Percentiles rank a stretch among this genome's conserved stretches.
phyloP scores from a whole-genome alignment of 2,329 filamentous ascomycete genomes.

The Fusarium circinatum region DNA sequence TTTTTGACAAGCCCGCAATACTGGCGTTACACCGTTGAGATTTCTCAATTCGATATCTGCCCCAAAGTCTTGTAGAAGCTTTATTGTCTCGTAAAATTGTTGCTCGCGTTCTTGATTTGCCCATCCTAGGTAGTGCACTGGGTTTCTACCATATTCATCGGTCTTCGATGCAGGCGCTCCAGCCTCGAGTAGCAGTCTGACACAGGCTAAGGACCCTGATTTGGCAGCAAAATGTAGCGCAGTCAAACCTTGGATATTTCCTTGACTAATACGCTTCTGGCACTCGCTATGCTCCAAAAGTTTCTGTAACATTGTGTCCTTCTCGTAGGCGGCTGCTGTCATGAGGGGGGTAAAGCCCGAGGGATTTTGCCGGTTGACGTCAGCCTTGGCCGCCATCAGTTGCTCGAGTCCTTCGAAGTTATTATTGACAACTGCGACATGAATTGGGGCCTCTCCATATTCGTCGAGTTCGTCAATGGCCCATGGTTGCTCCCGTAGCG shows the following conservation, averaged over 20 bases:
- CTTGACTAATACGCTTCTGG: not conserved
- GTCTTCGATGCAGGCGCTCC: not conserved
- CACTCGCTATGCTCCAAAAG: not conserved
- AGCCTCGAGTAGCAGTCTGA: constrained; percentile 14
- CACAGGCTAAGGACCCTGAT: rapidly evolving
- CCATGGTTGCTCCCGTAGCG: constrained; percentile 7
- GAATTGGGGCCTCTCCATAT: rapidly evolving
- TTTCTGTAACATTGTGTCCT: not conserved
- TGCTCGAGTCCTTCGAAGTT: not conserved
- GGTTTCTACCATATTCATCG: rapidly evolving
- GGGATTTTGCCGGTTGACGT: not conserved
- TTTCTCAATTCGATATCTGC: not conserved
- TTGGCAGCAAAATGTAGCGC: not conserved
- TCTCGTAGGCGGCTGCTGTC: rapidly evolving
- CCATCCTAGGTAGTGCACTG: not conserved
- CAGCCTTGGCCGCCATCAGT: not conserved
- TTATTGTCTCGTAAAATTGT: too few relatives aligned
- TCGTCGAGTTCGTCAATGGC: not conserved
- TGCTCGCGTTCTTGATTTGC: rapidly evolving
- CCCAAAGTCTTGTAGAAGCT: not conserved
- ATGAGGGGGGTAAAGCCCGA: rapidly evolving
- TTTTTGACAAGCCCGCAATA: rapidly evolving
- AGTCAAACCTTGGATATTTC: rapidly evolving
- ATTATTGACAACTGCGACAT: rapidly evolving
- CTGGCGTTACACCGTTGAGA: rapidly evolving